Percentiles rank a stretch among this genome's conserved stretches.
Evolutionary conservation across 345 rosid genomes (phyloP).

Genomic region (Rhodomyrtus tomentosa): DNA sequence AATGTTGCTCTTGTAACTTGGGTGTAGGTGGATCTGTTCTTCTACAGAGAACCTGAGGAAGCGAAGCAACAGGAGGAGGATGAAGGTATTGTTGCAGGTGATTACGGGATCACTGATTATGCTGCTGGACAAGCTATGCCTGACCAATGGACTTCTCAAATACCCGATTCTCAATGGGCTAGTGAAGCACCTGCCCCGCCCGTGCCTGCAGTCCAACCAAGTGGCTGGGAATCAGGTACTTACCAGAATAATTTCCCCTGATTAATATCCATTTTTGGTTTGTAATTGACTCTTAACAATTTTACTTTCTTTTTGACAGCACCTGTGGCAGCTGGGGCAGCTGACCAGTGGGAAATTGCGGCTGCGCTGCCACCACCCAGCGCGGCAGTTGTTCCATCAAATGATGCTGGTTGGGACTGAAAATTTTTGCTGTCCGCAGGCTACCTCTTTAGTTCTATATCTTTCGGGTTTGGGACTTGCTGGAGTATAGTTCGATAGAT

Average conservation of each 20-base stretch:
- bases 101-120: constrained; percentile 26
- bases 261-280: neutral
- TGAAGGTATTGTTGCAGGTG: constrained; percentile 31
- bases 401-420: constrained; percentile 33
- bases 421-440: neutral
- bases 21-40: constrained; percentile 59
- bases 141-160: constrained; percentile 48
- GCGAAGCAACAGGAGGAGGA: constrained; percentile 53
- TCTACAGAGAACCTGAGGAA: constrained; percentile 79
- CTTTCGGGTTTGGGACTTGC: neutral
- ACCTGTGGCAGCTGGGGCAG: neutral
- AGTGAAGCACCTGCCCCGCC: constrained; percentile 40
- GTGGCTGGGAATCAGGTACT: constrained; percentile 28
- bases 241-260: neutral
- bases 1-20: neutral
- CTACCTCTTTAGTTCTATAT: neutral
- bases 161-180: constrained; percentile 51
- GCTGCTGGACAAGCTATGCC: constrained; percentile 7
- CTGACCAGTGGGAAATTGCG: constrained; percentile 41
- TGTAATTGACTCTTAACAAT: neutral
- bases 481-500: neutral
- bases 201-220: constrained; percentile 44
- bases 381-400: neutral
- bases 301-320: neutral
- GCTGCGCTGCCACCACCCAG: constrained; percentile 7